Percentiles rank a stretch among this genome's conserved stretches.
phyloP scores from a whole-genome alignment of 225 moss, liverwort and hornwort genomes.

The Thuidium tamariscinum region DNA sequence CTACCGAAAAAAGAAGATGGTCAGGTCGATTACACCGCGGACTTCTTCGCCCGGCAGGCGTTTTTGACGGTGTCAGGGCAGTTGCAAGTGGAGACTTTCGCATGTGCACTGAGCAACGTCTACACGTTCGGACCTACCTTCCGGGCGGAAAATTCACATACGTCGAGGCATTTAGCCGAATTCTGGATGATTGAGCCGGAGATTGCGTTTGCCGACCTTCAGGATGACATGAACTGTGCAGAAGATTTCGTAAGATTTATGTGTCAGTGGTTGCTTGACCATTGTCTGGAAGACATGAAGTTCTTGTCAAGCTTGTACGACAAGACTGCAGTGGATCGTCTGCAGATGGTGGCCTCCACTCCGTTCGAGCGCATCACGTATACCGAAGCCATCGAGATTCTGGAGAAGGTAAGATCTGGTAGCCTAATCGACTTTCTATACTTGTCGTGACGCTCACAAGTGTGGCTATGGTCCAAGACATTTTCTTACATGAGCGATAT shows the following conservation, averaged over 20 bases:
- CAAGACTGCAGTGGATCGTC: conserved; percentile 65
- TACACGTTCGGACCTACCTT: conserved; percentile 97
- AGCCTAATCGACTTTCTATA: not conserved
- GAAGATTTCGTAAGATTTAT: conserved; percentile 86
- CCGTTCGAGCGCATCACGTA: conserved; percentile 74
- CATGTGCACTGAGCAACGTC: conserved; percentile 84
- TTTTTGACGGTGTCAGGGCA: conserved; percentile 93
- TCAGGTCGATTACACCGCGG: conserved; percentile 57
- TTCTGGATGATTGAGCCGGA: conserved; percentile 99
- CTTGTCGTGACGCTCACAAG: not conserved
- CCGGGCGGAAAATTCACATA: conserved; percentile 93
- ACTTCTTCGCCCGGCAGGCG: conserved; percentile 83
- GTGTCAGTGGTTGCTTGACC: conserved; percentile 89
- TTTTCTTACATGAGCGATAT: not conserved
- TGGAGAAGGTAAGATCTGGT: conserved; percentile 42
- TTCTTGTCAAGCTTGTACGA: conserved; percentile 62
- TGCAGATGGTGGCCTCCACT: conserved; percentile 80
- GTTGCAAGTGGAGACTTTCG: conserved; percentile 84
- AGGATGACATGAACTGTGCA: conserved; percentile 87
- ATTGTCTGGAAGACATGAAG: conserved; percentile 30
- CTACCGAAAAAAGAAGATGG: conserved; percentile 61
- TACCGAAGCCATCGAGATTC: conserved; percentile 59
- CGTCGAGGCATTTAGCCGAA: conserved; percentile 83
- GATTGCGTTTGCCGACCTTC: conserved; percentile 83
- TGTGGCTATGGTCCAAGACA: not conserved